A percentile compares a stretch with the other conserved stretches of the same genome.
Evolutionary conservation across 441 rosid genomes (phyloP).

Genomic region (Populus hybrid): DNA sequence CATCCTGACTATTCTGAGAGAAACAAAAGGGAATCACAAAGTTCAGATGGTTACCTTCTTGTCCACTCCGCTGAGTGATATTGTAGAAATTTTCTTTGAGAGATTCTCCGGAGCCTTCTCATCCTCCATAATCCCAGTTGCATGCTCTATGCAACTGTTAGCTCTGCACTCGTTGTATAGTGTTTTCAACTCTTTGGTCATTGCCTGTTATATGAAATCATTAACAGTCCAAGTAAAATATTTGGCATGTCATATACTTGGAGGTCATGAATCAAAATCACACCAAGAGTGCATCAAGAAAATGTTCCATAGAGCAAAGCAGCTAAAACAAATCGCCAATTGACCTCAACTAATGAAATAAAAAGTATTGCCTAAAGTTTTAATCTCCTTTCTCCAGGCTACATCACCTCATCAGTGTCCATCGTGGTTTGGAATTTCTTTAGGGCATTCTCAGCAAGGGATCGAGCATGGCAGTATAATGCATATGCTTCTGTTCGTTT

Average conservation of each 20-base stretch:
- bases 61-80: conserved; percentile 57
- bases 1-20: neutral
- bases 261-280: neutral
- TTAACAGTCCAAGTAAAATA: neutral
- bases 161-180: conserved; percentile 72
- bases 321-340: neutral
- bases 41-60: conserved; percentile 50
- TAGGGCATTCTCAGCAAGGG: conserved; percentile 72
- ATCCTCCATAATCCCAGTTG: conserved; percentile 71
- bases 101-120: conserved; percentile 78
- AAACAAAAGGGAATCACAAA: neutral
- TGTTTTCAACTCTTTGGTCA: conserved; percentile 59
- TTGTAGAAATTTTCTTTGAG: conserved; percentile 63
- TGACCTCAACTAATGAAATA: neutral
- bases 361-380: neutral
- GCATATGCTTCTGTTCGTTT: conserved; percentile 88
- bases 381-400: neutral
- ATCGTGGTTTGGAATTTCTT: conserved; percentile 38
- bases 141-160: conserved; percentile 90
- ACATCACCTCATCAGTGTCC: conserved; percentile 44
- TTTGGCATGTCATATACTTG: neutral
- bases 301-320: neutral
- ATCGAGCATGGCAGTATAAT: conserved; percentile 67
- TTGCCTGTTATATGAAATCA: conserved; percentile 35
- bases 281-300: neutral